Percentiles rank a stretch among this genome's conserved stretches.
phyloP scores from a whole-genome alignment of 1,284 basidiomycete genomes.

The Leucoagaricus sp. region DNA sequence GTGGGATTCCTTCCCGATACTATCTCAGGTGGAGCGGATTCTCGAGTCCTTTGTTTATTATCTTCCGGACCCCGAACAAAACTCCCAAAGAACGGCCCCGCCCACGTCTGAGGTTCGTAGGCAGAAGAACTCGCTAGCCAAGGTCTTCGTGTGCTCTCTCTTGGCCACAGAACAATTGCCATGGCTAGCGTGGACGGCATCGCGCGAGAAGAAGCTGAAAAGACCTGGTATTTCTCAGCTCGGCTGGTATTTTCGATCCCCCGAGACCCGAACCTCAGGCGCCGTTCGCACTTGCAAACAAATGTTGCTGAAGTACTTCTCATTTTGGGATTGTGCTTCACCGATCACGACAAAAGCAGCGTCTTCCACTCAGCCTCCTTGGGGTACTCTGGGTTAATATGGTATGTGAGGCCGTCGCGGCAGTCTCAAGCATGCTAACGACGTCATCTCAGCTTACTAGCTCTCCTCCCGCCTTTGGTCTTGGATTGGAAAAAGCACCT shows the following conservation, averaged over 20 bases:
- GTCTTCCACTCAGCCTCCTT: slow-evolving; percentile 73
- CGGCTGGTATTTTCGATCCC: slow-evolving; percentile 72
- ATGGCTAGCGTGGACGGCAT: slow-evolving; percentile 21
- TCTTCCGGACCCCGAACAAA: slow-evolving; percentile 26
- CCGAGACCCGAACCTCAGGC: slow-evolving; percentile 66
- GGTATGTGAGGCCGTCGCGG: slow-evolving; percentile 41
- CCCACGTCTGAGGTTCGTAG: slow-evolving; percentile 37
- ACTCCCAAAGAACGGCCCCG: slow-evolving; percentile 22
- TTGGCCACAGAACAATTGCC: slow-evolving; percentile 29
- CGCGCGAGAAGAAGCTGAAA: slow-evolving; percentile 55
- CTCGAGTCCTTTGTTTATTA: slow-evolving; percentile 48
- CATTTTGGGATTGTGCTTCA: slow-evolving; percentile 68
- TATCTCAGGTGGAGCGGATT: slow-evolving; percentile 47
- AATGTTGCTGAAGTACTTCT: slow-evolving; percentile 66
- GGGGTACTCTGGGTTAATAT: slow-evolving; percentile 64
- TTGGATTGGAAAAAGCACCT: slow-evolving; percentile 60
- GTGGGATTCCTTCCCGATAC: neutral
- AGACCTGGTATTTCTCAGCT: slow-evolving; percentile 59
- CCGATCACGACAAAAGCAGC: slow-evolving; percentile 52
- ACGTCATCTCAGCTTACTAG: too few species aligned
- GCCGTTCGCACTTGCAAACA: slow-evolving; percentile 65
- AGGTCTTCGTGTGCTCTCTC: slow-evolving; percentile 50
- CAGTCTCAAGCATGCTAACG: too few species aligned
- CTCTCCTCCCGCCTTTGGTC: slow-evolving; percentile 56
- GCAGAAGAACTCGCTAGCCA: slow-evolving; percentile 59